Conservation (phyloP, 805 yeast genomes). For the Hanseniaspora vineae region DNA sequence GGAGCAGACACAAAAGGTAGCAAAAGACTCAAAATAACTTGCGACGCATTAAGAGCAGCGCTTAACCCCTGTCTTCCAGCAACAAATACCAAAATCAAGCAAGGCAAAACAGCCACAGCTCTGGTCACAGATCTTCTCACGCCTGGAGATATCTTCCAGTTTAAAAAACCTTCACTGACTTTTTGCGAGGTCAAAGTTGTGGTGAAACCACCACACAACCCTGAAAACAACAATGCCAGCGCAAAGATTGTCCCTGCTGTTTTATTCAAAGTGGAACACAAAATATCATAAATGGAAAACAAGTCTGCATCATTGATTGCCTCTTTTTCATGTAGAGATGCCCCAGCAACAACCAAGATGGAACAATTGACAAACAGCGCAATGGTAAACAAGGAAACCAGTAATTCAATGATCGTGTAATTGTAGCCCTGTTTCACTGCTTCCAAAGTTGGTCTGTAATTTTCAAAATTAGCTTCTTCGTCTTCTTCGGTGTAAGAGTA, state of each 20-base stretch:
- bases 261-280: slow-evolving; percentile 49
- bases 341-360: slow-evolving; percentile 84
- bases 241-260: slow-evolving; percentile 78
- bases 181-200: slow-evolving; percentile 90
- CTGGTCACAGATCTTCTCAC: slow-evolving; percentile 70
- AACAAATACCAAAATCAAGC: slow-evolving; percentile 57
- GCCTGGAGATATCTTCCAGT: slow-evolving; percentile 73
- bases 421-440: slow-evolving; percentile 75
- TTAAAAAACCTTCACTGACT: slow-evolving; percentile 83
- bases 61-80: slow-evolving; percentile 77
- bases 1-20: slow-evolving; percentile 88
- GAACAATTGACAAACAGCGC: slow-evolving; percentile 87
- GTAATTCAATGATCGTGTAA: slow-evolving; percentile 70
- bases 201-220: slow-evolving; percentile 91
- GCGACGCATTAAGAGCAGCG: slow-evolving; percentile 67
- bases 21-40: slow-evolving; percentile 67
- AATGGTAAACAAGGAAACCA: slow-evolving; percentile 73
- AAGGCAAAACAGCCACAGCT: slow-evolving; percentile 75
- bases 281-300: slow-evolving; percentile 62
- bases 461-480: slow-evolving; percentile 25
- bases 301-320: slow-evolving; percentile 64
- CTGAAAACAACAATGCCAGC: slow-evolving; percentile 72
- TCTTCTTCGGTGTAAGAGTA: slow-evolving; percentile 24
- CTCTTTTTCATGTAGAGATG: slow-evolving; percentile 38
- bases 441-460: slow-evolving; percentile 65